phyloP scores from a whole-genome alignment of 2,329 filamentous ascomycete species.

The Ceratocystis alfenasii region DNA sequence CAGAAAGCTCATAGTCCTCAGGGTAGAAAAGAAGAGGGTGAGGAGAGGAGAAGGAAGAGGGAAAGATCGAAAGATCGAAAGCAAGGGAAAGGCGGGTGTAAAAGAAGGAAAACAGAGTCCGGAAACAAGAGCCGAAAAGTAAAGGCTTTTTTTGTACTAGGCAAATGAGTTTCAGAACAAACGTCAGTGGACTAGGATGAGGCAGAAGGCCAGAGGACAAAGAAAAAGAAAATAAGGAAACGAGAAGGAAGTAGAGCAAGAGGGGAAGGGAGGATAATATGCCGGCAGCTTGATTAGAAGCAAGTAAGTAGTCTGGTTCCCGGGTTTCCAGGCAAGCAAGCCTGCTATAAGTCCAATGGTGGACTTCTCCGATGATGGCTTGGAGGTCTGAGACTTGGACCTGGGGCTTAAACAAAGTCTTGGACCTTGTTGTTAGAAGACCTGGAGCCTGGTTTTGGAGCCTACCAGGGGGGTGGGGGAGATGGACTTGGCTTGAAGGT shows the following conservation, averaged over 20 bases:
- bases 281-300: not conserved
- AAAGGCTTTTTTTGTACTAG: too few relatives aligned
- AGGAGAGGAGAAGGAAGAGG: not conserved
- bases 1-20: not conserved
- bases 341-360: not conserved
- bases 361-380: not conserved
- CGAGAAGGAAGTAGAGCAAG: not conserved
- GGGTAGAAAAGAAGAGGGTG: not conserved
- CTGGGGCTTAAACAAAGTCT: constrained; percentile 5
- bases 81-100: not conserved
- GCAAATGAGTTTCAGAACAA: constrained; percentile 2
- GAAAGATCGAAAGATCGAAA: not conserved
- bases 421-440: not conserved
- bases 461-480: not conserved
- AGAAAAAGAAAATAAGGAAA: not conserved
- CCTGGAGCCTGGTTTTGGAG: not conserved
- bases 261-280: not conserved
- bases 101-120: constrained; percentile 2
- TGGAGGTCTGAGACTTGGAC: not conserved
- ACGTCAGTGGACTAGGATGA: not conserved
- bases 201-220: constrained; percentile 6
- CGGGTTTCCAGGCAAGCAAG: not conserved
- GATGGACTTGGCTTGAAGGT: too few relatives aligned
- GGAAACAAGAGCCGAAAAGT: constrained; percentile 8
- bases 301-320: not conserved